Percentiles rank a stretch among this genome's conserved stretches.
Evolutionary conservation across 169 alveolate species (phyloP).

Genomic region (Plasmodium blacklocki): DNA sequence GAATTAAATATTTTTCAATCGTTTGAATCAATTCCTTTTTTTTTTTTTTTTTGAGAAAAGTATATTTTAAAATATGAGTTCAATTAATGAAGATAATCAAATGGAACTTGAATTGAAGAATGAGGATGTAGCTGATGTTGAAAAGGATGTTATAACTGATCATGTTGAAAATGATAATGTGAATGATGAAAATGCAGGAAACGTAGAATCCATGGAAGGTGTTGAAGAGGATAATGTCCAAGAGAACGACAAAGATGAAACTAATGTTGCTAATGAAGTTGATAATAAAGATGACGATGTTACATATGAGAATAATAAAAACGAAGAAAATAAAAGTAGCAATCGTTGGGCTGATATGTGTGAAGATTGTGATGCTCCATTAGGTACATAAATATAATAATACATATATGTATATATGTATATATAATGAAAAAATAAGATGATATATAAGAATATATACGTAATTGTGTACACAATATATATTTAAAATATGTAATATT

Average conservation of each 20-base stretch:
- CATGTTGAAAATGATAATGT: not conserved
- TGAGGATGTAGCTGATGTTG: not conserved
- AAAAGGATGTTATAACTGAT: not conserved
- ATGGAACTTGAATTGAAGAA: constrained; percentile 17
- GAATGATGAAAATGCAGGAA: not conserved
- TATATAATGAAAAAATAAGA: not conserved
- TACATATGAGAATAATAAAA: constrained; percentile 8
- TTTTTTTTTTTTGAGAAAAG: too few species aligned
- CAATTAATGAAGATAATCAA: constrained; percentile 28
- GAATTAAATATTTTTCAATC: too few species aligned
- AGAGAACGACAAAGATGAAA: not conserved
- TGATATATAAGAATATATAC: not conserved
- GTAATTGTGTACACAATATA: not conserved
- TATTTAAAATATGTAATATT: too few species aligned
- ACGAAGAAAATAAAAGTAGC: constrained; percentile 61
- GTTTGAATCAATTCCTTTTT: too few species aligned
- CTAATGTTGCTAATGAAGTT: not conserved
- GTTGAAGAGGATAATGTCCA: not conserved
- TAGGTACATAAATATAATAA: constrained; percentile 18
- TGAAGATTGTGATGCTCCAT: constrained; percentile 68
- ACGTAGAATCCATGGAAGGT: not conserved
- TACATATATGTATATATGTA: not conserved
- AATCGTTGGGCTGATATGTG: constrained; percentile 76
- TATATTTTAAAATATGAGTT: constrained; percentile 20
- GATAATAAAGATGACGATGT: not conserved